Percentiles rank a stretch among this genome's conserved stretches.
These are phyloP conservation scores for Boletus huronensis DNA, from an alignment of 768 basidiomycete genomes.

Conservation along the genomic window DNA sequence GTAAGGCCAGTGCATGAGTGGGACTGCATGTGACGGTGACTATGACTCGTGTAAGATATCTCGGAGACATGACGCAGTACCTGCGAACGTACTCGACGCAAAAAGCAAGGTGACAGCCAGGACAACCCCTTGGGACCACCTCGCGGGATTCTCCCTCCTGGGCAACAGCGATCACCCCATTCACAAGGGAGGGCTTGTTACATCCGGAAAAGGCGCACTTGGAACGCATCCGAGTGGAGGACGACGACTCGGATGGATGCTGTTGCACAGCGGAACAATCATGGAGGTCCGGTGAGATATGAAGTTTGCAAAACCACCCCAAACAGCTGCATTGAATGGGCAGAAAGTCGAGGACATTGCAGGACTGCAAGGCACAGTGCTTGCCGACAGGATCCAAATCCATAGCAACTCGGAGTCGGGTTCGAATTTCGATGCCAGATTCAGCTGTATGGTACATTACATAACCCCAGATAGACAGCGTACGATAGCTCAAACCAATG, in stretches of 20 bases:
- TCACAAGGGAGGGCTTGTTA: conserved; percentile 51
- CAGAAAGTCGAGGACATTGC: conserved; percentile 67
- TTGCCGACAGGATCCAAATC: conserved; percentile 55
- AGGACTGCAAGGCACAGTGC: conserved; percentile 59
- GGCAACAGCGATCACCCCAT: conserved; percentile 28
- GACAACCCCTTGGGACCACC: conserved; percentile 39
- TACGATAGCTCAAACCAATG: too few species aligned
- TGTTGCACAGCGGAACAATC: conserved; percentile 38
- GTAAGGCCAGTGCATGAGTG: conserved; percentile 47
- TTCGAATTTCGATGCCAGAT: background rate
- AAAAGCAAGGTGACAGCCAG: conserved; percentile 52
- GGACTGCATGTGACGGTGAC: conserved; percentile 65
- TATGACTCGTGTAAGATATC: conserved; percentile 27
- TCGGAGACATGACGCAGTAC: background rate
- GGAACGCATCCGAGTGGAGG: conserved; percentile 32
- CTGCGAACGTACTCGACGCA: conserved; percentile 53
- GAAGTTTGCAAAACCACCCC: conserved; percentile 57
- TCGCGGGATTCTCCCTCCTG: background rate
- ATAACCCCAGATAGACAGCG: background rate
- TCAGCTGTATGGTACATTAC: conserved; percentile 1
- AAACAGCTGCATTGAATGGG: conserved; percentile 70
- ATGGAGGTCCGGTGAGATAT: conserved; percentile 60
- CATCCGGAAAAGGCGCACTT: conserved; percentile 52
- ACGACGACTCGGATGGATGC: background rate
- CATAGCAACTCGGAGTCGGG: conserved; percentile 21